These are phyloP conservation scores for Lagerstroemia speciosa DNA, from an alignment of 345 rosid species.

Conservation along the genomic window DNA sequence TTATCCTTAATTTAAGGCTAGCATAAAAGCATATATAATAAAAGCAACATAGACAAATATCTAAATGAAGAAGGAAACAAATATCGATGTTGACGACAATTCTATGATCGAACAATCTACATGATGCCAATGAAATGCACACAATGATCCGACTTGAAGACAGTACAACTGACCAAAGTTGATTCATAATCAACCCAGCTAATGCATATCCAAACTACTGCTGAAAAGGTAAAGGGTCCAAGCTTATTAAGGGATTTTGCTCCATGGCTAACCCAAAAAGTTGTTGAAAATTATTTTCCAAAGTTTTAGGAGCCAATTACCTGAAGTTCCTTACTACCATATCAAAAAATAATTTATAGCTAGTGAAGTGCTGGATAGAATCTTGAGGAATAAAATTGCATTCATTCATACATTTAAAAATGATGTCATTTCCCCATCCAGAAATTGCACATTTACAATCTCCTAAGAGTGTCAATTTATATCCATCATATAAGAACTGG, in stretches of 20 bases:
- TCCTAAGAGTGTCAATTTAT: too few relatives aligned
- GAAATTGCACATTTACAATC: background rate
- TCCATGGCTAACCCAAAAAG: constrained; percentile 46
- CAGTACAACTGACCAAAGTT: background rate
- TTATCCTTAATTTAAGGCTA: too few relatives aligned
- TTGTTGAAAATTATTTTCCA: constrained; percentile 26
- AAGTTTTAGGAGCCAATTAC: constrained; percentile 39
- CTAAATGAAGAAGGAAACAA: too few relatives aligned
- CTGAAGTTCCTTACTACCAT: constrained; percentile 48
- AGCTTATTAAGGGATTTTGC: constrained; percentile 36
- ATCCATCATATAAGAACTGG: too few relatives aligned
- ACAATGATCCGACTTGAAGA: background rate
- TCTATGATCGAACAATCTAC: background rate
- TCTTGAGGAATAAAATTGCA: background rate
- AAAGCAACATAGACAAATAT: too few relatives aligned
- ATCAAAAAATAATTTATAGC: constrained; percentile 7
- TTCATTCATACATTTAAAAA: background rate
- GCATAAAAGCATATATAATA: too few relatives aligned
- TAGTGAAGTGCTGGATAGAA: background rate
- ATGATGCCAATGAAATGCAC: background rate
- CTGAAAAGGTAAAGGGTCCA: background rate
- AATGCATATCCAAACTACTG: background rate
- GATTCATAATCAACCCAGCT: too few relatives aligned
- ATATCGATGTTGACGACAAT: too few relatives aligned
- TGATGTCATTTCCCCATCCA: background rate